Percentiles rank a stretch among this genome's conserved stretches.
Evolutionary conservation across 495 filamentous ascomycete species (phyloP).

Genomic region (Pyronema domesticum): DNA sequence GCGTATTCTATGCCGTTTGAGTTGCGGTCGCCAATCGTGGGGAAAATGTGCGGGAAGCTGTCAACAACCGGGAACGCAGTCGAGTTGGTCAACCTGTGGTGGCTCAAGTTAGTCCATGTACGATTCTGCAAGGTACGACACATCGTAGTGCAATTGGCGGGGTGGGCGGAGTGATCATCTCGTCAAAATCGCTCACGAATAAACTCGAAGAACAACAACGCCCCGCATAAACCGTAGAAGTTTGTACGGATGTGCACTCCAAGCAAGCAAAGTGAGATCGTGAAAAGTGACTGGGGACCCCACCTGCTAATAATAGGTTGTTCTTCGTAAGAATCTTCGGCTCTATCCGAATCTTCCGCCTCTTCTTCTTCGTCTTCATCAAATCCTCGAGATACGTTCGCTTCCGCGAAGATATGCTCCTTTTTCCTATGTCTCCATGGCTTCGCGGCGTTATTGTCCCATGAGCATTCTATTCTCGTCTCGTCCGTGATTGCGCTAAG

Average conservation of each 20-base stretch:
- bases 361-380: conserved; percentile 19
- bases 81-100: conserved; percentile 36
- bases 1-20: conserved; percentile 23
- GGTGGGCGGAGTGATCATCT: no score
- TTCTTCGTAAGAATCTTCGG: conserved; percentile 24
- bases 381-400: conserved; percentile 29
- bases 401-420: conserved; percentile 45
- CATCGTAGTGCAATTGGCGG: neutral
- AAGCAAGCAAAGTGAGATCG: neutral
- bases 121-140: neutral
- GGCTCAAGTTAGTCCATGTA: neutral
- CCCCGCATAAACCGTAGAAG: neutral
- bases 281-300: conserved; percentile 14
- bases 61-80: conserved; percentile 61
- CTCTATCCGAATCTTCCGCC: conserved; percentile 24
- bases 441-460: neutral
- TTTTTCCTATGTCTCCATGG: conserved; percentile 13
- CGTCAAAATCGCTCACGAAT: neutral
- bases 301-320: conserved; percentile 44
- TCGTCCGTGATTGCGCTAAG: conserved; percentile 5
- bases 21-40: conserved; percentile 19
- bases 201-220: neutral
- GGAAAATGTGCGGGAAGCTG: conserved; percentile 61
- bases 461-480: conserved; percentile 9
- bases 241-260: no score